Percentiles rank a stretch among this genome's conserved stretches.
phyloP scores from a whole-genome alignment of 2,329 filamentous ascomycete genomes.

The Colletotrichum viniferum region DNA sequence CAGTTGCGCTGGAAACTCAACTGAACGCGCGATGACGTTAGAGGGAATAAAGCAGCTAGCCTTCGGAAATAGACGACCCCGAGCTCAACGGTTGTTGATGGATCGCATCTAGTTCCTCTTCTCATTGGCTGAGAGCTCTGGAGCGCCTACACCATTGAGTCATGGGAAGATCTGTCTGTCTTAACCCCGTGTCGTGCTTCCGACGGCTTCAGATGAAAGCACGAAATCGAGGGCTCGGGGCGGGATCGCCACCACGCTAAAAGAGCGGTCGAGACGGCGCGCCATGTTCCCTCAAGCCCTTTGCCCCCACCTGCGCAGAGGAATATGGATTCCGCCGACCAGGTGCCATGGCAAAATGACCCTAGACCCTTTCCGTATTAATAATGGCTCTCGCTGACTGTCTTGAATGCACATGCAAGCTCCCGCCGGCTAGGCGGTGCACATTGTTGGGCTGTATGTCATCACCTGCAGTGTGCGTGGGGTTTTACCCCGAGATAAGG shows the following conservation, averaged over 20 bases:
- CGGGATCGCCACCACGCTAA: slow-evolving; percentile 9
- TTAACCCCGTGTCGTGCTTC: slow-evolving; percentile 7
- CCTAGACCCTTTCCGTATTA: neutral
- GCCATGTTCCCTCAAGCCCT: neutral
- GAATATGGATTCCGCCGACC: slow-evolving; percentile 13
- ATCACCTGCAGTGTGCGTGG: neutral
- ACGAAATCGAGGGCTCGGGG: neutral
- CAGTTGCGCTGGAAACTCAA: neutral
- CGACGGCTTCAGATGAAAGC: neutral
- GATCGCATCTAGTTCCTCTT: neutral
- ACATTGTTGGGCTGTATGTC: neutral
- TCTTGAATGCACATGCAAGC: neutral
- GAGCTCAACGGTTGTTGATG: neutral
- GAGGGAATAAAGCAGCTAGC: neutral
- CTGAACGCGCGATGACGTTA: neutral
- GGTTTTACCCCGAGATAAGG: neutral
- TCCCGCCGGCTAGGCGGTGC: neutral
- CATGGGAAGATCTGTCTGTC: neutral
- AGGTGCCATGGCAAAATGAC: neutral
- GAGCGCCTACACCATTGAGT: neutral
- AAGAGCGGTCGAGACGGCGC: neutral
- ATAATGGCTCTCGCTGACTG: neutral
- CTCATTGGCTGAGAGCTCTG: neutral
- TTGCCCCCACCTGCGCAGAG: neutral
- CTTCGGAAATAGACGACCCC: neutral